Percentiles rank a stretch among this genome's conserved stretches.
Evolutionary conservation across 352 stramenopile genomes (phyloP).

Genomic region (Albugo laibachii): DNA sequence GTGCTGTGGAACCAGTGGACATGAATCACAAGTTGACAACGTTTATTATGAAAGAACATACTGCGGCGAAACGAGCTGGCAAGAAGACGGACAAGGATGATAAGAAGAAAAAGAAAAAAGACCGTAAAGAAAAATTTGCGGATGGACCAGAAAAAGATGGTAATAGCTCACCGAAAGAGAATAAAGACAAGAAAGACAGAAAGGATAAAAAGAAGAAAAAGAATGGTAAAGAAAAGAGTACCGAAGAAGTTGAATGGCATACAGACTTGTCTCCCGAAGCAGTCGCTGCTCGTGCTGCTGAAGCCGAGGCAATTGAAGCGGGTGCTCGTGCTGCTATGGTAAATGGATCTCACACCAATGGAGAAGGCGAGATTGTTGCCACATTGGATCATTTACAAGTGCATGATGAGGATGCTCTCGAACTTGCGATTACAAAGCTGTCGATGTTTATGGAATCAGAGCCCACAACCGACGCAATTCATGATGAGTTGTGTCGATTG

Average conservation of each 20-base stretch:
- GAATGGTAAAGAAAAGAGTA: conserved; percentile 36
- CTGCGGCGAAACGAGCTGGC: conserved; percentile 71
- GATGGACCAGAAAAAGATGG: conserved; percentile 29
- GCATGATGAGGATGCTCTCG: conserved; percentile 66
- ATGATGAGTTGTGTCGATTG: conserved; percentile 84
- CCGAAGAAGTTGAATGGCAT: conserved; percentile 62
- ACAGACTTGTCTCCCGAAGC: conserved; percentile 68
- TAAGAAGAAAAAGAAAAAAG: conserved; percentile 59
- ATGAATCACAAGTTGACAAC: conserved; percentile 97
- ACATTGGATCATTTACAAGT: conserved; percentile 69
- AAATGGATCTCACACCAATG: conserved; percentile 2
- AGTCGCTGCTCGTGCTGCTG: conserved; percentile 53
- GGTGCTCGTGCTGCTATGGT: conserved; percentile 52
- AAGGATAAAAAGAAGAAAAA: conserved; percentile 68
- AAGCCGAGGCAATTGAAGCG: conserved; percentile 66
- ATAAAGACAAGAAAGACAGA: conserved; percentile 31
- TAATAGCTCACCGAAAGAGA: conserved; percentile 24
- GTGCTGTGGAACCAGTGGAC: conserved; percentile 91
- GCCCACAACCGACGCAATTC: conserved; percentile 39
- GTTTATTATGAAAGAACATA: conserved; percentile 93
- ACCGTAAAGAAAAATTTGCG: conserved; percentile 28
- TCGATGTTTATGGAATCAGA: conserved; percentile 27
- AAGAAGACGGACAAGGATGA: conserved; percentile 73
- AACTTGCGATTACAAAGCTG: conserved; percentile 46
- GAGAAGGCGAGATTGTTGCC: conserved; percentile 31